phyloP scores from a whole-genome alignment of 177 flowering plant genomes.

The Telopea speciosissima region DNA sequence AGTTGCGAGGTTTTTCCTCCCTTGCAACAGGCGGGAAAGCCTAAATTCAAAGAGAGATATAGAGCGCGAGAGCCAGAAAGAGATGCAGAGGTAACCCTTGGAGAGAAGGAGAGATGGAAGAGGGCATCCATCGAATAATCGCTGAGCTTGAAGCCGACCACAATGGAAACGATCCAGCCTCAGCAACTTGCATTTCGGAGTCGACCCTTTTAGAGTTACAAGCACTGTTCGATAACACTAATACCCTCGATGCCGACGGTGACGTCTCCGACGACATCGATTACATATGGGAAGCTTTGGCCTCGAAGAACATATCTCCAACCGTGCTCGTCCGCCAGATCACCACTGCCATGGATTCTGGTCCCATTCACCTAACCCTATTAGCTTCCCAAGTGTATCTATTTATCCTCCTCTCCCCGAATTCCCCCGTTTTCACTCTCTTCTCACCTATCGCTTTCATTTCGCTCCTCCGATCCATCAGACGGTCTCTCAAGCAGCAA shows the following conservation, averaged over 20 bases:
- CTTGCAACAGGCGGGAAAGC: constrained; percentile 6
- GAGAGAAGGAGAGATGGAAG: constrained; percentile 11
- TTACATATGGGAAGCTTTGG: constrained; percentile 37
- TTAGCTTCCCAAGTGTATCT: constrained; percentile 62
- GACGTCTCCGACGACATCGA: constrained; percentile 27
- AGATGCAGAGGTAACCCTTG: not conserved
- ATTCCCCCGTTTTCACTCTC: constrained; percentile 74
- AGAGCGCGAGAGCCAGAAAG: constrained; percentile 7
- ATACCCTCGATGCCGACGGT: constrained; percentile 15
- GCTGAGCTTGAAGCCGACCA: constrained; percentile 42
- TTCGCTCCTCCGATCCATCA: constrained; percentile 62
- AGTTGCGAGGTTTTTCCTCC: no score
- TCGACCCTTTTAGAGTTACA: constrained; percentile 49
- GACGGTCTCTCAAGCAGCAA: constrained; percentile 46
- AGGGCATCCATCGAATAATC: constrained; percentile 27
- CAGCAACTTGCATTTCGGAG: constrained; percentile 33
- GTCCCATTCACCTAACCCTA: constrained; percentile 30
- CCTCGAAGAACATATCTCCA: constrained; percentile 42
- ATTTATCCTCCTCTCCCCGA: constrained; percentile 54
- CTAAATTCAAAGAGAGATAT: constrained; percentile 10
- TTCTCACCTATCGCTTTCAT: constrained; percentile 77
- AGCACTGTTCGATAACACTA: constrained; percentile 32
- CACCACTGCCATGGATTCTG: constrained; percentile 59
- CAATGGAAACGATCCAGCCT: constrained; percentile 7
- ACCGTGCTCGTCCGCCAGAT: constrained; percentile 38